Percentiles rank a stretch among this genome's conserved stretches.
These are phyloP conservation scores for Urtica urens DNA, from an alignment of 306 rosid genomes.

Conservation along the genomic window DNA sequence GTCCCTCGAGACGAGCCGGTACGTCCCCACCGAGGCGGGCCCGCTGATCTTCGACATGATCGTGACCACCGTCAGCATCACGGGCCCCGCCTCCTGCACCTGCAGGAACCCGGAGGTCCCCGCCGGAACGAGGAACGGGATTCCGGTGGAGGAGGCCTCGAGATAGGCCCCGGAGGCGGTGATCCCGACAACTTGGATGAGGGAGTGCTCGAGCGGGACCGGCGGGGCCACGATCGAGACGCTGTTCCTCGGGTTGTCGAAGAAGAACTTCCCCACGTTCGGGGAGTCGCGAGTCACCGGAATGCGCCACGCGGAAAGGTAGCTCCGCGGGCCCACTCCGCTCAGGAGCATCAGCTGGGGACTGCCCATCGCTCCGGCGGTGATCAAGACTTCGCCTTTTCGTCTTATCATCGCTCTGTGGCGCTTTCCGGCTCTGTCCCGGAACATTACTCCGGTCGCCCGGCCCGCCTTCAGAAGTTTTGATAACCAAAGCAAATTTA, in stretches of 20 bases:
- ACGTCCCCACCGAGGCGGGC: slow-evolving; percentile 48
- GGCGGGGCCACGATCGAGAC: slow-evolving; percentile 70
- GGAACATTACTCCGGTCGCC: slow-evolving; percentile 51
- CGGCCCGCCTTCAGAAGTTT: background rate
- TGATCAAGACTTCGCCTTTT: slow-evolving; percentile 58
- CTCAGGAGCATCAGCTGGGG: slow-evolving; percentile 81
- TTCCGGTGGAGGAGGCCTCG: slow-evolving; percentile 68
- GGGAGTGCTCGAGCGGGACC: slow-evolving; percentile 56
- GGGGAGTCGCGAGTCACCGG: slow-evolving; percentile 65
- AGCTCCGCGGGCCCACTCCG: slow-evolving; percentile 67
- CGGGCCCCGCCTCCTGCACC: slow-evolving; percentile 34
- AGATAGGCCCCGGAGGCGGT: slow-evolving; percentile 61
- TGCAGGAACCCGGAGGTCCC: slow-evolving; percentile 38
- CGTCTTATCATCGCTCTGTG: slow-evolving; percentile 51
- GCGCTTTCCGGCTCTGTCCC: slow-evolving; percentile 37
- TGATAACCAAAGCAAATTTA: too few relatives aligned
- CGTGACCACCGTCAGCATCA: slow-evolving; percentile 62
- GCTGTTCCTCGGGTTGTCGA: slow-evolving; percentile 79
- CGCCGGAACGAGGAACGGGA: slow-evolving; percentile 47
- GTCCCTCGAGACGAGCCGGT: slow-evolving; percentile 52
- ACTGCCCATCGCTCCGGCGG: slow-evolving; percentile 79
- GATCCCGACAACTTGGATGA: slow-evolving; percentile 82
- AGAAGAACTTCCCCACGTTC: slow-evolving; percentile 60
- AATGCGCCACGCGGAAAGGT: slow-evolving; percentile 72
- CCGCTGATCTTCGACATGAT: slow-evolving; percentile 63